Conservation (phyloP, 2,329 filamentous ascomycete genomes). For the Apiospora phragmitis region DNA sequence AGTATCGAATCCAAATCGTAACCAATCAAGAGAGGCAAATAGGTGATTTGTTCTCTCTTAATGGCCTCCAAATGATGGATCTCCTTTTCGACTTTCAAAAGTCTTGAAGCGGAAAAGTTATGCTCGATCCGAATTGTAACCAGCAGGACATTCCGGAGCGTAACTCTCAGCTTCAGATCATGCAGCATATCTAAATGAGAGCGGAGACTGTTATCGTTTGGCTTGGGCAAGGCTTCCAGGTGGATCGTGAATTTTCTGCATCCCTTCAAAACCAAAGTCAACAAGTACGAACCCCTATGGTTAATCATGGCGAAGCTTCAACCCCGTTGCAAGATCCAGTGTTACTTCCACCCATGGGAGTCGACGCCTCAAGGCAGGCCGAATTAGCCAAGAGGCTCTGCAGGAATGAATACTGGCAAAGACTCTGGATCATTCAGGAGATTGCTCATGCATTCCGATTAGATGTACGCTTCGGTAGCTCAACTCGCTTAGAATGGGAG, state of each 20-base stretch:
- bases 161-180: conserved; percentile 22
- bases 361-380: neutral
- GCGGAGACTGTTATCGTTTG: conserved; percentile 23
- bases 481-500: conserved; percentile 17
- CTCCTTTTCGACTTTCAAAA: too few species aligned
- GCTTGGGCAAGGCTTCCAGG: conserved; percentile 12
- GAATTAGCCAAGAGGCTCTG: conserved; percentile 20
- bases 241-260: too few species aligned
- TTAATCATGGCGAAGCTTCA: too few species aligned
- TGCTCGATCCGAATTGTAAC: too few species aligned
- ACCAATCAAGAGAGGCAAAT: too few species aligned
- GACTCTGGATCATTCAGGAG: conserved; percentile 31
- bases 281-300: neutral
- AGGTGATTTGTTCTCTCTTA: too few species aligned
- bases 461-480: conserved; percentile 24
- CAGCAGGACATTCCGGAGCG: conserved; percentile 23
- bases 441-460: conserved; percentile 24
- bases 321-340: too few species aligned
- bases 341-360: neutral
- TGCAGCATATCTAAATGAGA: conserved; percentile 25
- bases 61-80: too few species aligned
- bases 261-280: neutral
- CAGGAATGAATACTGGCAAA: conserved; percentile 20
- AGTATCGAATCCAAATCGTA: too few species aligned
- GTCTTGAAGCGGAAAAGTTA: too few species aligned